Evolutionary conservation across 495 filamentous ascomycete species (phyloP).

Genomic region (Aspergillus olivimuriae): DNA sequence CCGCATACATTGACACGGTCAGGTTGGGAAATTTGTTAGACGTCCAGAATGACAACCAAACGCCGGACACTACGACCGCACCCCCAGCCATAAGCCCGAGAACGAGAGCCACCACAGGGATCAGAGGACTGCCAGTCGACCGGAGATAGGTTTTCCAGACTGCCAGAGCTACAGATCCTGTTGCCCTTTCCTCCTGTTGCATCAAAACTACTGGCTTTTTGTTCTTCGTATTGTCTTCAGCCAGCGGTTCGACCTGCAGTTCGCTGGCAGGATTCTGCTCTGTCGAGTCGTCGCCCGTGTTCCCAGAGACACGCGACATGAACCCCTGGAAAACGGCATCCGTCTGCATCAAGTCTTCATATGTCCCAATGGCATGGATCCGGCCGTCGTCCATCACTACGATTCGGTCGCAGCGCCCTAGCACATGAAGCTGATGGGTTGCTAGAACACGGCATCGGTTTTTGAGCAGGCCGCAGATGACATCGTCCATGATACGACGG

Average conservation of each 20-base stretch:
- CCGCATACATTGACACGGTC: conserved; percentile 68
- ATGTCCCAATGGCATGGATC: conserved; percentile 80
- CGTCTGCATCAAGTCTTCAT: conserved; percentile 72
- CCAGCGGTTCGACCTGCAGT: conserved; percentile 28
- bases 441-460: conserved; percentile 87
- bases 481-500: conserved; percentile 91
- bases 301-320: conserved; percentile 67
- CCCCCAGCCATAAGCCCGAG: conserved; percentile 68
- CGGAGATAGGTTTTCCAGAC: conserved; percentile 76
- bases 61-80: conserved; percentile 74
- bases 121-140: conserved; percentile 72
- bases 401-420: conserved; percentile 83
- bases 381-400: conserved; percentile 84
- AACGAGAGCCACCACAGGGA: conserved; percentile 56
- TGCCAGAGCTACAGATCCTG: conserved; percentile 73
- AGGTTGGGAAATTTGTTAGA: conserved; percentile 52
- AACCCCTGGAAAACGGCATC: conserved; percentile 69
- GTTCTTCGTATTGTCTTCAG: conserved; percentile 51
- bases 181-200: conserved; percentile 83
- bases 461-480: conserved; percentile 82
- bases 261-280: not conserved
- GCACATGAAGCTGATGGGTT: conserved; percentile 90
- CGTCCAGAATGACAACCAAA: conserved; percentile 95
- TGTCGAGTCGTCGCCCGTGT: not conserved
- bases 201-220: conserved; percentile 64